Evolutionary conservation across 108 stramenopile species (phyloP).

Genomic region (Cyclotella sp.): DNA sequence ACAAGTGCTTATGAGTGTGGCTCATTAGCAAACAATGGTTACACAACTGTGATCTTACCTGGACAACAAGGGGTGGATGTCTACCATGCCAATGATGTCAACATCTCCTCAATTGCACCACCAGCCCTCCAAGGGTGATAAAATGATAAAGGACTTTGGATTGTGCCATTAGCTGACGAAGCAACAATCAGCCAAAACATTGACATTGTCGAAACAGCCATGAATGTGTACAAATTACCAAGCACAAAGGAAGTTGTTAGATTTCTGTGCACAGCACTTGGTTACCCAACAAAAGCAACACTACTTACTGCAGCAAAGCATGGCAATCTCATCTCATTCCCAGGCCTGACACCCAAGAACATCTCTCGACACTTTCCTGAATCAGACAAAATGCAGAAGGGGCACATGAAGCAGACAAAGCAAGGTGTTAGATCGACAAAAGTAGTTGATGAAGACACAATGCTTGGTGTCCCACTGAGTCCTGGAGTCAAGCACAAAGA

Average conservation of each 20-base stretch:
- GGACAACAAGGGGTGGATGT: conserved; percentile 13
- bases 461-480: not conserved
- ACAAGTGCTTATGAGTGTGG: conserved; percentile 12
- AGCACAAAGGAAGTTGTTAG: conserved; percentile 23
- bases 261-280: conserved; percentile 15
- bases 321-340: conserved; percentile 21
- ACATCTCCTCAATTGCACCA: not conserved
- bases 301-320: conserved; percentile 1
- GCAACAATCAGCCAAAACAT: not conserved
- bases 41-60: conserved; percentile 28
- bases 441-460: conserved; percentile 2
- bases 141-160: not conserved
- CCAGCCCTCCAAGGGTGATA: conserved; percentile 10
- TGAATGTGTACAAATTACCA: conserved; percentile 8
- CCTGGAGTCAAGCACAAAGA: conserved; percentile 5
- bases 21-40: conserved; percentile 2
- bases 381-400: conserved; percentile 25
- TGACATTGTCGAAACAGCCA: not conserved
- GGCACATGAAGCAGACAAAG: conserved; percentile 19
- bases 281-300: conserved; percentile 26
- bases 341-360: conserved; percentile 6
- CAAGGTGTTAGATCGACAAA: conserved; percentile 36
- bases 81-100: not conserved
- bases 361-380: conserved; percentile 19
- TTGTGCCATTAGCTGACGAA: not conserved